Base-by-base conservation (phyloP, 768 basidiomycete genomes). In the Chalciporus chontae region DNA sequence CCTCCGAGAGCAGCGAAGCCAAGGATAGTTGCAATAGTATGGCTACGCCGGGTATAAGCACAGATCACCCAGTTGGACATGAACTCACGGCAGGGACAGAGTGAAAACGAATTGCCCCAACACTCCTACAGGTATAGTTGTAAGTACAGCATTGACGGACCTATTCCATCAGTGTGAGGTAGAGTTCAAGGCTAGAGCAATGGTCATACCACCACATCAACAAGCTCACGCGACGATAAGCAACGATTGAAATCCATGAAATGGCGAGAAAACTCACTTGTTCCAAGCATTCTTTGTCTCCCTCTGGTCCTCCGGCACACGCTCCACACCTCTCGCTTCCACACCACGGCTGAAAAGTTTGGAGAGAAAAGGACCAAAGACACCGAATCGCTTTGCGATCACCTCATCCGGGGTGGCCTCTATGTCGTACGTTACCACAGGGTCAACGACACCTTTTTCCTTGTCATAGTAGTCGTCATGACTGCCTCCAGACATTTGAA, bases 271-370 rank as follows among this genome's bases (percentile, higher is more conserved):
- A 7, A 67, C 69, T 40, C 43, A 72, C 72, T 74, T 73, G 57
- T 75, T 76, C 71, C 74, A 75, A 13, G 68, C 56, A 50, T 76
- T 72, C 49, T 74, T 75, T 1, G 53, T 63, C 45, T 73, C 71
- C 51, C 76, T 57, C 61, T 78, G 71, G 49, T 73, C 61, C 57
- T 80, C 79, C 14, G 75, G 76, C 0, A 80, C 74, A 11, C 79
- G 74, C 53, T 79, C 79, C 6, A 81, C 74, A 17, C 79, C 79
- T 60, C 76, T 65, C 5, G 77, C 77, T 60, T 81, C 79, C 17
- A 80, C 75, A 41, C 77, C 78, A 45, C 65, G 73, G 14, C 68
- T 63, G 58, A 79, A 78, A 11, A 78, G 63, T 56, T 60, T 71
- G 39, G 63, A 57, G 19, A 75, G 59, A 36, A 71, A 27, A 3